These are phyloP conservation scores for Cladobotryum protrusum DNA, from an alignment of 2,329 filamentous ascomycete species.

Conservation along the genomic window DNA sequence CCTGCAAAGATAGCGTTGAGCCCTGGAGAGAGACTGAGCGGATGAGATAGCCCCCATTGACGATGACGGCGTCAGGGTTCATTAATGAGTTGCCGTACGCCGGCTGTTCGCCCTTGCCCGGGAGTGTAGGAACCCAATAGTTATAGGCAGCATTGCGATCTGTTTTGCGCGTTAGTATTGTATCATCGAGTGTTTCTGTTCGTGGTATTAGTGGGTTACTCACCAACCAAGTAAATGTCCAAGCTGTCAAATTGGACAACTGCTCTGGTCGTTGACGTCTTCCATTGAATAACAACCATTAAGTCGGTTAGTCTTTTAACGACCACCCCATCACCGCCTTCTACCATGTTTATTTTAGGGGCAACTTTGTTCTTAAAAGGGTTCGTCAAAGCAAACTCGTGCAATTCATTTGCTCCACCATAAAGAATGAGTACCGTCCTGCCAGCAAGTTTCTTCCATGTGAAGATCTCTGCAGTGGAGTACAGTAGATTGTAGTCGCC, in stretches of 20 bases:
- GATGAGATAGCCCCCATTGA: conserved; percentile 59
- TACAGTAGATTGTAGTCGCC: conserved; percentile 56
- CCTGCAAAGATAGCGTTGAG: conserved; percentile 54
- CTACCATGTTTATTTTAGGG: conserved; percentile 11
- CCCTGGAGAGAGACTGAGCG: conserved; percentile 52
- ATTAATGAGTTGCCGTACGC: conserved; percentile 31
- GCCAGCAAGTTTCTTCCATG: conserved; percentile 57
- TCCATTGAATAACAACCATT: conserved; percentile 27
- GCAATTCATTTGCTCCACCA: conserved; percentile 53
- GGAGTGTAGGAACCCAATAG: conserved; percentile 59
- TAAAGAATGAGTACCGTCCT: conserved; percentile 59
- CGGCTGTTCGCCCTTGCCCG: conserved; percentile 20
- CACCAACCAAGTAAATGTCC: conserved; percentile 35
- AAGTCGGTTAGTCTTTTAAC: conserved; percentile 13
- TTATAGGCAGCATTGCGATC: conserved; percentile 63
- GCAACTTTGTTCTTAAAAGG: conserved; percentile 15
- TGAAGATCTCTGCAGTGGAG: conserved; percentile 64
- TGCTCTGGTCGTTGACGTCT: conserved; percentile 21
- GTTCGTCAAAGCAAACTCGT: conserved; percentile 50
- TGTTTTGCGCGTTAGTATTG: conserved; percentile 16
- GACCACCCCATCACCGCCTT: conserved; percentile 26
- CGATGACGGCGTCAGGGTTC: conserved; percentile 43
- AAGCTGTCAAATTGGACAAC: conserved; percentile 32
- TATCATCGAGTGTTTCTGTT: no score
- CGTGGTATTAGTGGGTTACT: not conserved